phyloP scores from a whole-genome alignment of 1,284 basidiomycete genomes.

The Moesziomyces antarcticus region DNA sequence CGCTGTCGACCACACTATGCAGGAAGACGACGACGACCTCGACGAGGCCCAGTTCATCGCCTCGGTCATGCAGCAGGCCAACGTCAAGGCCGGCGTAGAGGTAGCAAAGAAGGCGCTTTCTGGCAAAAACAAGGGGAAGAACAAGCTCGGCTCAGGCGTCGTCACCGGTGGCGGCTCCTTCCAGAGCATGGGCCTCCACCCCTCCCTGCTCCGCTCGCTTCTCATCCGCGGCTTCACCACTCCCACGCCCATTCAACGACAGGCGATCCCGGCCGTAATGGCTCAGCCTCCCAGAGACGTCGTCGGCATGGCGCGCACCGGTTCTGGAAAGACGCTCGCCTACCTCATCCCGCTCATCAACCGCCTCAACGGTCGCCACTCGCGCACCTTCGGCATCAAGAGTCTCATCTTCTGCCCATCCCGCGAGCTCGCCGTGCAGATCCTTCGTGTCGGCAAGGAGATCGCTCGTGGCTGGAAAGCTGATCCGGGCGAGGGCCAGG shows the following conservation, averaged over 20 bases:
- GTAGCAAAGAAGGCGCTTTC: conserved; percentile 57
- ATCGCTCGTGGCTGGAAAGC: conserved; percentile 76
- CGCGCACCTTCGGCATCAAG: conserved; percentile 82
- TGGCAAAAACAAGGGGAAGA: conserved; percentile 56
- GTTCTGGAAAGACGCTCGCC: conserved; percentile 96
- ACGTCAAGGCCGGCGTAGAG: conserved; percentile 62
- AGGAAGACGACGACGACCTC: conserved; percentile 41
- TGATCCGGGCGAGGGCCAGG: conserved; percentile 70
- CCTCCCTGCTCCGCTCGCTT: conserved; percentile 83
- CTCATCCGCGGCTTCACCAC: conserved; percentile 92
- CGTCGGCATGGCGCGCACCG: conserved; percentile 97
- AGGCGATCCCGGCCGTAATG: conserved; percentile 86
- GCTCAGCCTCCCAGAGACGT: conserved; percentile 89
- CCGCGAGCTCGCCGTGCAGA: conserved; percentile 92
- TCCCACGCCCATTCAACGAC: conserved; percentile 95
- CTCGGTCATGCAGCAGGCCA: conserved; percentile 61
- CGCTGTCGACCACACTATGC: conserved; percentile 1
- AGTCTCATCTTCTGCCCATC: conserved; percentile 91
- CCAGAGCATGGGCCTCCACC: conserved; percentile 74
- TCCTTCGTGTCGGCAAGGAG: conserved; percentile 93
- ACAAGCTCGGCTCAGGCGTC: conserved; percentile 54
- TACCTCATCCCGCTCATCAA: conserved; percentile 94
- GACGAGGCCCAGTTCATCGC: conserved; percentile 65
- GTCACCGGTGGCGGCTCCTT: conserved; percentile 65
- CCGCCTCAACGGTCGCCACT: conserved; percentile 83